phyloP scores from a whole-genome alignment of 164 flowering plant genomes.

The Stephania cephalantha region DNA sequence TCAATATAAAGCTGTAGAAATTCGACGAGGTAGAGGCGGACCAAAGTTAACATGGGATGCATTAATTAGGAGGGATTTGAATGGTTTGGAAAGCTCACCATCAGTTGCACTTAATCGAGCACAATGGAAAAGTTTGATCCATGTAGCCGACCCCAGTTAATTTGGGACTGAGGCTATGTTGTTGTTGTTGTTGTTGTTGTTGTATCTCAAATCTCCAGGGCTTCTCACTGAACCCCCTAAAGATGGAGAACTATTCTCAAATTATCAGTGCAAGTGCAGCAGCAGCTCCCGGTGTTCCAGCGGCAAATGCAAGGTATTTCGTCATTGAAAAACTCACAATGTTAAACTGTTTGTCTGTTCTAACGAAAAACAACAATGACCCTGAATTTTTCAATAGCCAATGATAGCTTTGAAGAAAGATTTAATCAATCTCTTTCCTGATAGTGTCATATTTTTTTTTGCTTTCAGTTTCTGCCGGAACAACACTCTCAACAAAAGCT shows the following conservation, averaged over 20 bases:
- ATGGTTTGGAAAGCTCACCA: too few species aligned
- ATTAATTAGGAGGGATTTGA: too few species aligned
- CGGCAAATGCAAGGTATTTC: conserved; percentile 45
- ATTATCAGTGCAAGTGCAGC: conserved; percentile 37
- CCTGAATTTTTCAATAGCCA: not conserved
- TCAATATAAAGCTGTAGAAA: too few species aligned
- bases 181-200: too few species aligned
- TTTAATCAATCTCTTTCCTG: not conserved
- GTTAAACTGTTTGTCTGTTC: not conserved
- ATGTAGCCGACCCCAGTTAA: too few species aligned
- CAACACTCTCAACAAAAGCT: conserved; percentile 33
- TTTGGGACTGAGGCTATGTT: too few species aligned
- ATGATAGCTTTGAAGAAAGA: not conserved
- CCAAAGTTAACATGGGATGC: too few species aligned
- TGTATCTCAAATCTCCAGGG: conserved; percentile 27
- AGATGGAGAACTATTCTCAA: conserved; percentile 22
- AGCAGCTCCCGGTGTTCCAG: conserved; percentile 35
- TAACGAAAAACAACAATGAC: not conserved
- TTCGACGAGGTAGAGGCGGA: too few species aligned
- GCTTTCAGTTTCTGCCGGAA: conserved; percentile 38
- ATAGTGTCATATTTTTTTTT: not conserved
- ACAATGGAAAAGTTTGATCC: too few species aligned
- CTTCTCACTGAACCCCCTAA: conserved; percentile 27
- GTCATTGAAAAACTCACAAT: not conserved
- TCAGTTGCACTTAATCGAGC: too few species aligned